These are phyloP conservation scores for Teunomyces aglyptinius DNA, from an alignment of 805 yeast genomes.

Conservation along the genomic window DNA sequence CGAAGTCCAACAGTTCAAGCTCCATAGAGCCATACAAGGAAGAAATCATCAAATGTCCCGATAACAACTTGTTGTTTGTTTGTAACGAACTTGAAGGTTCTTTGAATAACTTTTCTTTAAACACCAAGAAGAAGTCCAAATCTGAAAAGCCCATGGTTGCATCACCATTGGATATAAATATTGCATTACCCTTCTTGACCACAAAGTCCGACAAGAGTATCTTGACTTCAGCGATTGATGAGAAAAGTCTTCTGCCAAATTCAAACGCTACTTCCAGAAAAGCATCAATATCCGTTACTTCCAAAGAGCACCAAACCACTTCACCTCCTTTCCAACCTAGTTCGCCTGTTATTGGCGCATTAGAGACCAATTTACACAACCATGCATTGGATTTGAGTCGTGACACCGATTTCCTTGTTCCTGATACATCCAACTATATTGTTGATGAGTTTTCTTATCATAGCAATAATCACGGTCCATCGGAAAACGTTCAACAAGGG, in stretches of 20 bases:
- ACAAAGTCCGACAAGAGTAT: constrained; percentile 33
- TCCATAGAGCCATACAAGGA: constrained; percentile 49
- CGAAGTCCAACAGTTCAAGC: constrained; percentile 28
- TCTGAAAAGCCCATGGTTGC: constrained; percentile 28
- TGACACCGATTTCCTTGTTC: constrained; percentile 21
- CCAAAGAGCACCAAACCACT: constrained; percentile 3
- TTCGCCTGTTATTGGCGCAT: constrained; percentile 38
- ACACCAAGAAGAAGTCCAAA: constrained; percentile 15
- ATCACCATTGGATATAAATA: constrained; percentile 42
- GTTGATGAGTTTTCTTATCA: constrained; percentile 20
- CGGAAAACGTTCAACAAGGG: constrained; percentile 35
- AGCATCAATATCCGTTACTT: constrained; percentile 22
- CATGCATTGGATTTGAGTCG: neutral
- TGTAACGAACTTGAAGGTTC: constrained; percentile 42
- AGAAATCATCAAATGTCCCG: constrained; percentile 56
- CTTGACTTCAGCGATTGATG: constrained; percentile 17
- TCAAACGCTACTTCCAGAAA: constrained; percentile 22
- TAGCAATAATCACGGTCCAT: constrained; percentile 5
- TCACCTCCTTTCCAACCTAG: constrained; percentile 18
- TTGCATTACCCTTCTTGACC: constrained; percentile 44
- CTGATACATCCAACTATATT: constrained; percentile 30
- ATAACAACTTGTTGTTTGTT: constrained; percentile 60
- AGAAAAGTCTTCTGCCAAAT: constrained; percentile 4
- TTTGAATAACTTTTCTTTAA: constrained; percentile 10
- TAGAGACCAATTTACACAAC: constrained; percentile 31